Evolutionary conservation across 495 filamentous ascomycete species (phyloP).

Genomic region (Annulohypoxylon moriforme): DNA sequence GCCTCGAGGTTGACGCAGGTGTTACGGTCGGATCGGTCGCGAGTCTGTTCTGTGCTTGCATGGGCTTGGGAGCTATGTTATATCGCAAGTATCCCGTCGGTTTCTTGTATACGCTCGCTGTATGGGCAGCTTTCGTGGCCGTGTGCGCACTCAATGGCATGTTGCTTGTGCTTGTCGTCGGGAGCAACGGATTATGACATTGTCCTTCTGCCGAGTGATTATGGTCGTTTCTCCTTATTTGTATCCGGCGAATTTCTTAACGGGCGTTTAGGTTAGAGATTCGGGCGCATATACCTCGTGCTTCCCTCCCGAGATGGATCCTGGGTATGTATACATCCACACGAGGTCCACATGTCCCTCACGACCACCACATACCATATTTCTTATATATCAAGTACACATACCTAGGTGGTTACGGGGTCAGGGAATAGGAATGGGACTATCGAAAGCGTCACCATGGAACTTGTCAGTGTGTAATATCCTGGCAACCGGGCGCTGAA

Average conservation of each 20-base stretch:
- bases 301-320: background rate
- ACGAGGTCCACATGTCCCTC: conserved; percentile 10
- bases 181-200: conserved; percentile 50
- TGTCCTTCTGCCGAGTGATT: background rate
- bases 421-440: conserved; percentile 1
- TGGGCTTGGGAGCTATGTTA: conserved; percentile 62
- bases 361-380: background rate
- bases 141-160: conserved; percentile 64
- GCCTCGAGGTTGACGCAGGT: conserved; percentile 69
- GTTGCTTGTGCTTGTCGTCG: conserved; percentile 60
- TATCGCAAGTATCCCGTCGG: conserved; percentile 56
- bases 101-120: conserved; percentile 55
- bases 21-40: conserved; percentile 68
- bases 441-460: background rate
- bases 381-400: background rate
- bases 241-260: background rate
- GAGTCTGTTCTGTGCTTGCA: conserved; percentile 65
- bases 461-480: background rate
- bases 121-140: conserved; percentile 57
- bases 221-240: background rate
- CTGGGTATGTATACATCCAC: conserved; percentile 15
- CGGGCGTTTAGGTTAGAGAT: conserved; percentile 8
- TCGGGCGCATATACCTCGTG: background rate
- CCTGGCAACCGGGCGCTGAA: background rate
- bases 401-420: background rate